Evolutionary conservation across 164 flowering plant species (phyloP), one percentile per base, ranked within the genome.

Genomic region (Vitis labrusca): DNA sequence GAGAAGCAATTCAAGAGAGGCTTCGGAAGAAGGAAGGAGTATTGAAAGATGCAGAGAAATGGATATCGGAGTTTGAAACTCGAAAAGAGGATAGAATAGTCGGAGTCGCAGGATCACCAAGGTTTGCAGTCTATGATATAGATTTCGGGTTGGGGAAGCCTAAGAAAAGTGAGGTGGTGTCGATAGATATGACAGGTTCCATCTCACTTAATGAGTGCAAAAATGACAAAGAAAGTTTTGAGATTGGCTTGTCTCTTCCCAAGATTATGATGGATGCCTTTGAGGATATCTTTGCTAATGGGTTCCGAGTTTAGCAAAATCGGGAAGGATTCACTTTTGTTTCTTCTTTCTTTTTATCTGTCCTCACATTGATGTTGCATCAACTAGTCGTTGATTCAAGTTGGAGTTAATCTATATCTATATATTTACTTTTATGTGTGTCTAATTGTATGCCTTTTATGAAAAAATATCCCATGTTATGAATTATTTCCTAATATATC

Each of bases 91-190:
- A 48, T 4, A 16, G 58, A 0, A 9, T 66, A 1, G 9, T 79
- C 5, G 10, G 49, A 7, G 79, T 85, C n/a, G 76, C 86, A 1
- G 87, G 89, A 1, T 80, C 92, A 9, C 82, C 87, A 7, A 80
- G 69, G 68, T 64, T 84, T 12, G 67, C 51, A 2, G 67, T 63
- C 4, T 90, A 90, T 32, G 84, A 80, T 11, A 79, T 78, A 1
- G 86, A 90, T 80, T 90, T 83, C 58, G 92, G 95, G 13, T 88
- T 82, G 83, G 92, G 92, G 9, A 81, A 52, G 75, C 90, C 91
- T 2, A 79, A 32, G 32, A 86, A 83, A 76, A 70, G 37, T 4
- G 91, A 88, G 57, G 29, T 74, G 3, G 71, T 78, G 16, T 84
- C 85, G 0, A 70, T 82, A 17, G 85, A 82, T 73, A 19, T 14